phyloP scores from a whole-genome alignment of 129 eudicot genomes.

The Flaveria trinervia region DNA sequence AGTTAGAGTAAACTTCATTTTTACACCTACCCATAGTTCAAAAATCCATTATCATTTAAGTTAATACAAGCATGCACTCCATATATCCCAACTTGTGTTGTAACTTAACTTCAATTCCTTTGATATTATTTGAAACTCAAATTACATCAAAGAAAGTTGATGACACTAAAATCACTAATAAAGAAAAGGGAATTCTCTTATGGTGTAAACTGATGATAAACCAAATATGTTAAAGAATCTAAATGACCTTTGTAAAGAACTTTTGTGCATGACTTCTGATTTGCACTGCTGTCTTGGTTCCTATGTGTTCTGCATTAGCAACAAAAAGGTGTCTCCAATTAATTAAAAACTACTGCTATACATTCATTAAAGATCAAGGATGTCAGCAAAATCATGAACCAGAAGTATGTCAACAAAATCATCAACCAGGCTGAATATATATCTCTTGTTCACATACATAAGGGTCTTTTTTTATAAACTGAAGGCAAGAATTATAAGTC shows the following conservation, averaged over 20 bases:
- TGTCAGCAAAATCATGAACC: not conserved
- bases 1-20: not conserved
- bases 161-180: not conserved
- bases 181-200: slow-evolving; percentile 12
- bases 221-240: slow-evolving; percentile 45
- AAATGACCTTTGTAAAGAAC: slow-evolving; percentile 95
- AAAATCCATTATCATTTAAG: too few relatives aligned
- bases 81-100: not conserved
- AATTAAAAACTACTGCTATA: not conserved
- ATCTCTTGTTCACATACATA: slow-evolving; percentile 26
- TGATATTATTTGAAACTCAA: not conserved
- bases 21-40: too few relatives aligned
- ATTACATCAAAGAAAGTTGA: not conserved
- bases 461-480: not conserved
- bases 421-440: not conserved
- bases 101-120: not conserved
- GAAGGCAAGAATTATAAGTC: not conserved
- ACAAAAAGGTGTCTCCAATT: slow-evolving; percentile 33
- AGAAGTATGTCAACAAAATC: too few relatives aligned
- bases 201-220: slow-evolving; percentile 7
- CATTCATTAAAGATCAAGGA: not conserved
- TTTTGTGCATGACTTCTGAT: slow-evolving; percentile 99
- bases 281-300: slow-evolving; percentile 99
- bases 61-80: not conserved
- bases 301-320: slow-evolving; percentile 89